Evolutionary conservation across 441 rosid genomes (phyloP).

Genomic region (Arabidopsis hybrid): DNA sequence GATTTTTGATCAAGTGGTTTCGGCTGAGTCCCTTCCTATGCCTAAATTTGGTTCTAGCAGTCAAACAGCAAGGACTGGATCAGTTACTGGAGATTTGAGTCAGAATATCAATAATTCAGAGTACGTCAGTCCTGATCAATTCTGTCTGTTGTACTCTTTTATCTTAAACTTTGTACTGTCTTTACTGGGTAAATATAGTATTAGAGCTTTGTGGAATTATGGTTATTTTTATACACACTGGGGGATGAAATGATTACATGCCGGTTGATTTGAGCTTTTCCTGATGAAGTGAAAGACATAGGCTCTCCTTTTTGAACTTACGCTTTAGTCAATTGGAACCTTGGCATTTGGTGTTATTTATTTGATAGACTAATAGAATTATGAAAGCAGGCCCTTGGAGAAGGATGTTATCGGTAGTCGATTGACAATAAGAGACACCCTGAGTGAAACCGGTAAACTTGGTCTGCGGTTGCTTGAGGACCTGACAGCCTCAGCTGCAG

Average conservation of each 20-base stretch:
- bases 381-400: slow-evolving; percentile 67
- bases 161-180: background rate
- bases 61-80: slow-evolving; percentile 73
- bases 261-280: slow-evolving; percentile 30
- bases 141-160: slow-evolving; percentile 19
- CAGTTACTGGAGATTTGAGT: slow-evolving; percentile 86
- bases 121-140: slow-evolving; percentile 54
- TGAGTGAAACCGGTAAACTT: slow-evolving; percentile 76
- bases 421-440: slow-evolving; percentile 58
- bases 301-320: slow-evolving; percentile 22
- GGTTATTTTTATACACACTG: background rate
- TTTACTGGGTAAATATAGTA: background rate
- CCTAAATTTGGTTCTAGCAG: slow-evolving; percentile 75
- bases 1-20: slow-evolving; percentile 88
- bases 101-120: slow-evolving; percentile 78
- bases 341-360: slow-evolving; percentile 26
- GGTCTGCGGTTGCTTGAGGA: slow-evolving; percentile 98
- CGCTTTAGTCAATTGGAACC: slow-evolving; percentile 21
- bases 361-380: slow-evolving; percentile 41
- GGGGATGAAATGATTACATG: slow-evolving; percentile 4
- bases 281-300: slow-evolving; percentile 30
- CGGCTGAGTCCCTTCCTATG: slow-evolving; percentile 84
- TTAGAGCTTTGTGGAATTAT: slow-evolving; percentile 13
- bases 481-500: slow-evolving; percentile 99
- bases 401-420: slow-evolving; percentile 62